Base-by-base conservation (phyloP, 352 stramenopile species). In the Pythium rishiriense region DNA sequence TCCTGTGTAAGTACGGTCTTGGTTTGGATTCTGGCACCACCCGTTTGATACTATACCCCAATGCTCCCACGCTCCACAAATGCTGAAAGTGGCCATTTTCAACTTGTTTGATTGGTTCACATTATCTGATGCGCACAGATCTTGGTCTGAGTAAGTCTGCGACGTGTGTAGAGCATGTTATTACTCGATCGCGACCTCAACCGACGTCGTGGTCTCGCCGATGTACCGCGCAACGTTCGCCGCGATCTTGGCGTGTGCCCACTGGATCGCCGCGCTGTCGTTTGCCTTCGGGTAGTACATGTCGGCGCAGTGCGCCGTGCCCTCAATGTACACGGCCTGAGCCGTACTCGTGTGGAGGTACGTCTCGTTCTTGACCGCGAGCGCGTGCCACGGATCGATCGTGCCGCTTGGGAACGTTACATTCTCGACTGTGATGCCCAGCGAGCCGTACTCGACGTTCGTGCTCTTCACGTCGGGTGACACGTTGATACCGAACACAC, bases 371-470 rank as follows among this genome's bases (percentile, higher is more conserved):
- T 87, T 78, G 24, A 96, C 83, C 8, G 84, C 85, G 35, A 94
- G 69, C 25, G 78, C 81, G 56, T 94, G 85, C 87, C 87, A 96
- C 59, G 88, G 88, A 35, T 96, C 88, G 54, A 93, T 90, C 10
- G 82, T 93, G 29, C 88, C 87, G 31, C 82, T 93, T 2, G 81
- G 76, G 57, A 94, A 94, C 37, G 87, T 87, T 33, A 94, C 85
- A 29, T 87, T 75, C 68, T 91, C 82, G 51, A 91, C 84, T n/a
- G 75, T 85, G 51, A 93, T 93, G 12, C 56, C 64, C n/a, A 92
- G 73, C 35, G 77, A 76, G 7, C 87, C 87, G 64, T 94, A 94
- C 51, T 90, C 76, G 26, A 87, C 68, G 45, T 94, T 96, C 29
- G 84, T 88, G 26, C 74, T 66, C 25, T 65, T 58, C 0, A 89